phyloP scores from a whole-genome alignment of 148 eudicot species.

The Chenopodium album region DNA sequence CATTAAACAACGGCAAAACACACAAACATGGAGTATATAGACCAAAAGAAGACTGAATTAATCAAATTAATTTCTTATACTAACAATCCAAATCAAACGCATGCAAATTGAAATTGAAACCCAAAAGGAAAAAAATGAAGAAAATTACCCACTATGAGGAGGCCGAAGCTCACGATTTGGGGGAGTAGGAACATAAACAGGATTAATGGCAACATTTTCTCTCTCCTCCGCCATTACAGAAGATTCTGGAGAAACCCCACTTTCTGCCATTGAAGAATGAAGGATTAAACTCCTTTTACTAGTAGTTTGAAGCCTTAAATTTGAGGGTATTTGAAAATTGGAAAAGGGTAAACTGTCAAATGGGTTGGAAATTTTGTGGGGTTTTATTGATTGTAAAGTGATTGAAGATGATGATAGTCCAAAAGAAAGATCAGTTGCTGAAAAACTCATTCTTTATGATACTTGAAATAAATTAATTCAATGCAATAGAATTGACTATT shows the following conservation, averaged over 20 bases:
- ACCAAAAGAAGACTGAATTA: too few species aligned
- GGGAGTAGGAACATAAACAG: constrained; percentile 67
- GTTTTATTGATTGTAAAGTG: background rate
- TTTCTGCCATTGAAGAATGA: constrained; percentile 21
- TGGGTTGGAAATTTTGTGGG: constrained; percentile 3
- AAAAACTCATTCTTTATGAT: constrained; percentile 16
- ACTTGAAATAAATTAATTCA: background rate
- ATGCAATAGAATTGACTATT: background rate
- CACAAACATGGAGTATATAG: too few species aligned
- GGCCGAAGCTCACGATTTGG: constrained; percentile 61
- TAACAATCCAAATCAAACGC: background rate
- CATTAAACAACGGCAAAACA: background rate
- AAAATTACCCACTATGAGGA: constrained; percentile 85
- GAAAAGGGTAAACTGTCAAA: background rate
- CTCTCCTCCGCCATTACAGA: constrained; percentile 13
- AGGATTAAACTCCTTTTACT: background rate
- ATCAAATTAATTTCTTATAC: too few species aligned
- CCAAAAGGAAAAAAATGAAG: background rate
- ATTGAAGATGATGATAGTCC: constrained; percentile 9
- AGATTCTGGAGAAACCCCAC: constrained; percentile 21
- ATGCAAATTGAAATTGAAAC: background rate
- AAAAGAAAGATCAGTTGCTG: constrained; percentile 11
- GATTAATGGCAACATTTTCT: constrained; percentile 21
- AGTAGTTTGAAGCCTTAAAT: background rate
- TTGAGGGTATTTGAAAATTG: constrained; percentile 13